Percentiles rank a stretch among this genome's conserved stretches.
These are phyloP conservation scores for Pythium scleroteichum DNA, from an alignment of 352 stramenopile genomes.

Conservation along the genomic window DNA sequence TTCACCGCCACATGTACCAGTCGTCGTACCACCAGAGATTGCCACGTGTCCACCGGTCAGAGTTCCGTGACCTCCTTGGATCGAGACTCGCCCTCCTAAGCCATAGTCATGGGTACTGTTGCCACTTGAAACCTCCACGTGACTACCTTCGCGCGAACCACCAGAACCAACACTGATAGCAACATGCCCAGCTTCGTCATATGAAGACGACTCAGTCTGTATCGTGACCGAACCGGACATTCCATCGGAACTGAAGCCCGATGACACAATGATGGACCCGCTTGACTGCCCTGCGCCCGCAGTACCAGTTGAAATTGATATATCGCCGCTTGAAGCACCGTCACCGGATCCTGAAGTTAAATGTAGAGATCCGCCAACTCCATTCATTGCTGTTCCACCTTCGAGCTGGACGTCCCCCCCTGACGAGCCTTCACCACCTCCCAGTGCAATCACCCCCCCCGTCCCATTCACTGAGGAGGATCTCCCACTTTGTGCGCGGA, in stretches of 20 bases:
- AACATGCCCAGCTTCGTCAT: conserved; percentile 29
- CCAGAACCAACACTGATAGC: conserved; percentile 29
- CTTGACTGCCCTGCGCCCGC: conserved; percentile 26
- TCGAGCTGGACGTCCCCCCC: conserved; percentile 17
- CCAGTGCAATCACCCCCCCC: conserved; percentile 6
- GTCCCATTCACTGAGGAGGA: not conserved
- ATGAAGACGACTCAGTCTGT: conserved; percentile 22
- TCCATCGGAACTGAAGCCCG: conserved; percentile 24
- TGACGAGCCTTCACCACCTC: conserved; percentile 4
- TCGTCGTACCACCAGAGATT: conserved; percentile 29
- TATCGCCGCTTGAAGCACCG: conserved; percentile 28
- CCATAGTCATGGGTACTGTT: conserved; percentile 30
- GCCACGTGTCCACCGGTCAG: conserved; percentile 28
- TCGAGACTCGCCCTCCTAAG: conserved; percentile 31
- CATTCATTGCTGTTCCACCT: not conserved
- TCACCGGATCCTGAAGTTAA: conserved; percentile 20
- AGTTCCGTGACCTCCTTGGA: conserved; percentile 36
- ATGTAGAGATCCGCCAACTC: conserved; percentile 24
- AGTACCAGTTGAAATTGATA: conserved; percentile 29
- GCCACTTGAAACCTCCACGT: conserved; percentile 33
- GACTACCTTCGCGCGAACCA: conserved; percentile 23
- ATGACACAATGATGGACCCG: conserved; percentile 30
- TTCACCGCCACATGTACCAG: conserved; percentile 36
- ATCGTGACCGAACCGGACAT: conserved; percentile 32
- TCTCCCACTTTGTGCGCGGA: not conserved